Conservation (phyloP, 1,139 yeast genomes). For the Sugiyamaella paludigena region DNA sequence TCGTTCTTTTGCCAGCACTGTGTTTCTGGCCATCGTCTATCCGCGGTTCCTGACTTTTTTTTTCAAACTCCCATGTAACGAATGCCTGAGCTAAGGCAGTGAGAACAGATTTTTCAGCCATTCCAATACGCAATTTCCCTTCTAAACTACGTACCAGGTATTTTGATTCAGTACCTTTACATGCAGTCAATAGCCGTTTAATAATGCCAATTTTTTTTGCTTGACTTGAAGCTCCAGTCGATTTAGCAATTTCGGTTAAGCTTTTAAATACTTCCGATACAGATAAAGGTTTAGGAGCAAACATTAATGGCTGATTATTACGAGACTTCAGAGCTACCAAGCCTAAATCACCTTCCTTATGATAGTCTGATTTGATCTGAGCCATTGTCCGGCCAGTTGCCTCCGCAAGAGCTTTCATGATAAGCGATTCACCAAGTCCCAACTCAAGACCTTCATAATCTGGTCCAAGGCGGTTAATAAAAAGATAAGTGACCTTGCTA, state of each 20-base stretch:
- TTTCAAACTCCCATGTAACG: conserved; percentile 52
- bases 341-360: conserved; percentile 86
- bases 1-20: conserved; percentile 25
- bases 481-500: conserved; percentile 71
- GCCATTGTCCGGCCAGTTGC: conserved; percentile 78
- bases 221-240: conserved; percentile 86
- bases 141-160: conserved; percentile 85
- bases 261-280: conserved; percentile 70
- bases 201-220: conserved; percentile 70
- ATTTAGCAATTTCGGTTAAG: conserved; percentile 71
- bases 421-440: conserved; percentile 86
- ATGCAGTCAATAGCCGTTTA: conserved; percentile 79
- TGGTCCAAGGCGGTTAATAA: conserved; percentile 88
- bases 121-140: conserved; percentile 87
- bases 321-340: conserved; percentile 82
- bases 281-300: conserved; percentile 79
- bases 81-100: conserved; percentile 83
- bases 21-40: too few relatives aligned
- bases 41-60: conserved; percentile 31
- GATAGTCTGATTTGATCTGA: conserved; percentile 71
- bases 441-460: conserved; percentile 92
- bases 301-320: conserved; percentile 87
- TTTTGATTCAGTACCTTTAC: conserved; percentile 87
- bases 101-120: conserved; percentile 90
- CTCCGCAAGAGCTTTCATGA: conserved; percentile 85